Conservation (phyloP, 2,329 filamentous ascomycete species). For the Daldinia sp. region DNA sequence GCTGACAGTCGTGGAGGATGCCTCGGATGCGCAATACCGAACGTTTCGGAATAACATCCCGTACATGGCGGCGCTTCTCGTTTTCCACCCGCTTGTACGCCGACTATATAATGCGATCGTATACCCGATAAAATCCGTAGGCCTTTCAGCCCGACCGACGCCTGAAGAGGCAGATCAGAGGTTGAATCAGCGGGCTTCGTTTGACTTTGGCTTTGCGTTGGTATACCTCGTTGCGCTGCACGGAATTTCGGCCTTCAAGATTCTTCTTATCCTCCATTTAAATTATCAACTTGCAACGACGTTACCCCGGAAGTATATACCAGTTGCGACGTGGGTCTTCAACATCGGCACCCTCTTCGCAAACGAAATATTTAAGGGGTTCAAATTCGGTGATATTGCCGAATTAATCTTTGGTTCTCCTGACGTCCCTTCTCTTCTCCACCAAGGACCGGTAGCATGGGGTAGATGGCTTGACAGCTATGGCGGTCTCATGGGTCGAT, state of each 20-base stretch:
- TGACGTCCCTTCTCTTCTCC: slow-evolving; percentile 51
- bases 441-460: slow-evolving; percentile 67
- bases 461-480: slow-evolving; percentile 81
- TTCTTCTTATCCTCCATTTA: slow-evolving; percentile 80
- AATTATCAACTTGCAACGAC: slow-evolving; percentile 85
- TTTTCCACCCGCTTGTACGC: slow-evolving; percentile 83
- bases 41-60: slow-evolving; percentile 89
- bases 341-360: slow-evolving; percentile 88
- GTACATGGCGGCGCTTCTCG: slow-evolving; percentile 78
- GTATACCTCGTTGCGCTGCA: slow-evolving; percentile 84
- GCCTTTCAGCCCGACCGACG: slow-evolving; percentile 48
- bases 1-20: slow-evolving; percentile 69
- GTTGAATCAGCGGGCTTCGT: slow-evolving; percentile 77
- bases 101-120: slow-evolving; percentile 73
- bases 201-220: slow-evolving; percentile 85
- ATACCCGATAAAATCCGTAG: slow-evolving; percentile 53
- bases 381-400: slow-evolving; percentile 75
- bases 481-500: slow-evolving; percentile 86
- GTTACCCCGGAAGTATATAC: slow-evolving; percentile 77
- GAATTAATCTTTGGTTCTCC: slow-evolving; percentile 59
- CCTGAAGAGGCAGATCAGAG: slow-evolving; percentile 65
- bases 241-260: slow-evolving; percentile 86
- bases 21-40: slow-evolving; percentile 88
- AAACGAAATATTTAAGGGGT: slow-evolving; percentile 87
- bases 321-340: slow-evolving; percentile 86